Evolutionary conservation across 1,284 basidiomycete genomes (phyloP), one percentile per base, ranked within the genome.

Genomic region (Fomitopsis betulina): DNA sequence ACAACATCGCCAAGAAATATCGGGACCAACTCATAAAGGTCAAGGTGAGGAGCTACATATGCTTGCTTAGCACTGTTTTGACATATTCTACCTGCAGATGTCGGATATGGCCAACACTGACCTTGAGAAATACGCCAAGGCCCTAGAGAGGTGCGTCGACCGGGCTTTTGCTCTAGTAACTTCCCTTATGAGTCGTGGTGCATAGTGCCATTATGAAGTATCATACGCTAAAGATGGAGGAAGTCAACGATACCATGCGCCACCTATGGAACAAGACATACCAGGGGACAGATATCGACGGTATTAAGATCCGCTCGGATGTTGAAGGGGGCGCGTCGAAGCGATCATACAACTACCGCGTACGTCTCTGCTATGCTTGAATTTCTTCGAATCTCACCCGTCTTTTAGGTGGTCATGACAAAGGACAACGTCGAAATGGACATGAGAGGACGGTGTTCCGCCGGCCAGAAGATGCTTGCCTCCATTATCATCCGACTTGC

Each of bases 401-500:
- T 66, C 23, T 40, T 60, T 30, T 59, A 94, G 92, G 93, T 97
- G 53, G 95, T 97, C 63, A 99, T 99, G 96, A 92, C 91, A 60
- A 99, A 98, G 77, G 96, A 98, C 71, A 90, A 94, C 68, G 95
- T 98, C 2, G 96, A 99, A 75, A 96, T 99, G 88, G 96, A 99
- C 72, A 99, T 99, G 96, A 89, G 96, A 60, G 97, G 97, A 30
- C 87, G 97, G 60, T 99, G 97, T 74, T 96, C 93, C 21, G 97
- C 97, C 0, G 97, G 97, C 0, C 97, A 99, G 74, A 99, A 99
- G 76, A 98, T 98, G 80, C 78, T 99, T 58, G 97, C 97, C 30
- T 97, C 94, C n/a, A 98, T 99, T 73, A 95, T 99, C 71, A 99
- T 99, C 67, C 86, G 97, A 1, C 84, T 99, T n/a, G 97, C 96